These are phyloP conservation scores for Clonostachys byssicola DNA, from an alignment of 2,329 filamentous ascomycete genomes.

Conservation along the genomic window DNA sequence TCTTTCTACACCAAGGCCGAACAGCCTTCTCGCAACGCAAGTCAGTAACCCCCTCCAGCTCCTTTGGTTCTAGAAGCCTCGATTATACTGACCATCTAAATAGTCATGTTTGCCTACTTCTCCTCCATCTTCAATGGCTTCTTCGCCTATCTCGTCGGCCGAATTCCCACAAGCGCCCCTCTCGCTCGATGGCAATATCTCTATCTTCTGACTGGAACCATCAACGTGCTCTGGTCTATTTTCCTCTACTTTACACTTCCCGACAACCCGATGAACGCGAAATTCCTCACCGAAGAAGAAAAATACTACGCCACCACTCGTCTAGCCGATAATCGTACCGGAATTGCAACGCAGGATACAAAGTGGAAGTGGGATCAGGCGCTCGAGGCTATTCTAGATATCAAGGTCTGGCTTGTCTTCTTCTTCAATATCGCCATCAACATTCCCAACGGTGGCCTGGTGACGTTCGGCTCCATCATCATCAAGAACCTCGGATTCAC, in stretches of 20 bases:
- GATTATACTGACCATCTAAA: not conserved
- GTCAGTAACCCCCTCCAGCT: constrained; percentile 1
- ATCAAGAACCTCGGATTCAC: constrained; percentile 67
- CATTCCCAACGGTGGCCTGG: constrained; percentile 67
- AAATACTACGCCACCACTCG: constrained; percentile 49
- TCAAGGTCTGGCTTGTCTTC: constrained; percentile 60
- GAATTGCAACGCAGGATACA: constrained; percentile 29
- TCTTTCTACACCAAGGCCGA: constrained; percentile 7
- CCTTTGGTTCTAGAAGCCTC: not conserved
- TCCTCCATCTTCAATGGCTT: constrained; percentile 17
- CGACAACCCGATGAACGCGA: constrained; percentile 5
- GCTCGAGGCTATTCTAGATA: constrained; percentile 50
- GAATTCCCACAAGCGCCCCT: constrained; percentile 15
- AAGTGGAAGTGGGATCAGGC: constrained; percentile 54
- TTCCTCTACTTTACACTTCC: constrained; percentile 7
- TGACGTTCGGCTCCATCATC: constrained; percentile 67
- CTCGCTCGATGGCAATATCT: constrained; percentile 12
- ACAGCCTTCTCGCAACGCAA: constrained; percentile 9
- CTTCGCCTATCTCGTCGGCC: constrained; percentile 24
- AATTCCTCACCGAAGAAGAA: constrained; percentile 7
- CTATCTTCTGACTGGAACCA: constrained; percentile 10
- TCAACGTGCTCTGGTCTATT: constrained; percentile 9
- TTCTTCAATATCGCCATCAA: constrained; percentile 27
- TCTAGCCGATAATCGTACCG: constrained; percentile 49
- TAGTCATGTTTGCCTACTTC: constrained; percentile 9